Evolutionary conservation across 1,139 yeast genomes (phyloP), one percentile per base, ranked within the genome.

Genomic region (Debaryomycetaceae sp.): DNA sequence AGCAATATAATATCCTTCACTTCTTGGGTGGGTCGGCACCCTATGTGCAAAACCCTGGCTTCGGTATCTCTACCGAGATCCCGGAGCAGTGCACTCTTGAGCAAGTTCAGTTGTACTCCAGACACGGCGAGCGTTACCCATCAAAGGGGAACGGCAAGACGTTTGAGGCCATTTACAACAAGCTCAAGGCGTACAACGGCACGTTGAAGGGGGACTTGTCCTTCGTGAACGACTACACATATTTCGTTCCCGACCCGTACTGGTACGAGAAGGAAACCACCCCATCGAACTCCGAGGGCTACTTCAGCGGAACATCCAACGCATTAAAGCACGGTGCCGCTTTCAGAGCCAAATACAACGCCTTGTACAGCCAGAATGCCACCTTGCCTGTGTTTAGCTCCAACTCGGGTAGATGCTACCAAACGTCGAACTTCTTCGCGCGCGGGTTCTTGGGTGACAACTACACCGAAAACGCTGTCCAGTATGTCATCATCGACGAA

Each of bases 111-210:
- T 54, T 76, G 38, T 56, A 76, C 30, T 65, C 71, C 36, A 71
- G 91, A 48, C 91, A 83, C 44, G 91, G 89, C n/a, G 88, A 80
- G 47, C 61, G 91, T 44, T 82, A 65, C 49, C 86, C 85, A 13
- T 53, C 64, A 3, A 45, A 45, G 12, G 42, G 48, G 18, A 46
- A 49, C 13, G 70, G 66, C 16, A 36, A 37, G 21, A 26, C 26
- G 8, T 41, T 37, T 22, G 44, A 52, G 28, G 42, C 43, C 7
- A 35, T 56, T 23, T 34, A 44, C 34, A 28, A 41, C 8, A 54
- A 51, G 34, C 43, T 57, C 30, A 28, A 45, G 30, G 31, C 40
- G 11, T 51, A 49, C 39, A 49, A 52, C 21, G 43, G 46, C 2
- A 53, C 57, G 3, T 51, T 56, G 36, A 48, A 46, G 30, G 68